These are phyloP conservation scores for Aspergillus aculeatus DNA, from an alignment of 2,329 filamentous ascomycete species.

Conservation along the genomic window DNA sequence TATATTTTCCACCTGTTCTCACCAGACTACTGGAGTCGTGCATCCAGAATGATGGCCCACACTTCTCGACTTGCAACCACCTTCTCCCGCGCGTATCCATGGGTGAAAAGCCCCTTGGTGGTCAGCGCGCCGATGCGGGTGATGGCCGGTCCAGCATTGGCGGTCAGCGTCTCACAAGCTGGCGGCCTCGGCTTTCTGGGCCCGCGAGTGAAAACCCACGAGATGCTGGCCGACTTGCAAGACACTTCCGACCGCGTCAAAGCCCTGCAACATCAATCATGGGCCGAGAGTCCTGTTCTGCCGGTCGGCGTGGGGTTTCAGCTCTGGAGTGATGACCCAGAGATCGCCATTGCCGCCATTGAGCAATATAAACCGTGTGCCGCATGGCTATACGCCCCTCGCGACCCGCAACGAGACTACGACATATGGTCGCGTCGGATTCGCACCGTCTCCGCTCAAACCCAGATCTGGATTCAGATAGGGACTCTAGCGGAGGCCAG, in stretches of 20 bases:
- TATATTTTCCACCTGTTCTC: too few relatives aligned
- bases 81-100: constrained; percentile 51
- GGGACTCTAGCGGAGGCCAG: constrained; percentile 52
- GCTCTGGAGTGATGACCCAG: constrained; percentile 41
- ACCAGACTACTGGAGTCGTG: too few relatives aligned
- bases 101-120: constrained; percentile 60
- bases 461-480: constrained; percentile 57
- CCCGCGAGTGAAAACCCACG: constrained; percentile 52
- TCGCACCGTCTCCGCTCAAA: constrained; percentile 42
- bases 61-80: not conserved
- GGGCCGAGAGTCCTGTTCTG: constrained; percentile 18
- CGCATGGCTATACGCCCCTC: constrained; percentile 45
- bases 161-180: constrained; percentile 59
- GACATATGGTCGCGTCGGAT: constrained; percentile 48
- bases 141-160: constrained; percentile 58
- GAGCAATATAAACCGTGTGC: constrained; percentile 40
- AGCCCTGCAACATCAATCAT: constrained; percentile 3
- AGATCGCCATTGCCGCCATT: constrained; percentile 30
- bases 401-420: constrained; percentile 33
- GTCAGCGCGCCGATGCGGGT: constrained; percentile 69
- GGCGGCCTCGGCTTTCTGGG: constrained; percentile 57
- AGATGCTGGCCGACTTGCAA: constrained; percentile 33
- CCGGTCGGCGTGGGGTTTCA: constrained; percentile 46
- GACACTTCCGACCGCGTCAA: constrained; percentile 29
- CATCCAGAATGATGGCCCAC: not conserved